phyloP scores from a whole-genome alignment of 2,329 filamentous ascomycete species.

The Monosporascus sp. region DNA sequence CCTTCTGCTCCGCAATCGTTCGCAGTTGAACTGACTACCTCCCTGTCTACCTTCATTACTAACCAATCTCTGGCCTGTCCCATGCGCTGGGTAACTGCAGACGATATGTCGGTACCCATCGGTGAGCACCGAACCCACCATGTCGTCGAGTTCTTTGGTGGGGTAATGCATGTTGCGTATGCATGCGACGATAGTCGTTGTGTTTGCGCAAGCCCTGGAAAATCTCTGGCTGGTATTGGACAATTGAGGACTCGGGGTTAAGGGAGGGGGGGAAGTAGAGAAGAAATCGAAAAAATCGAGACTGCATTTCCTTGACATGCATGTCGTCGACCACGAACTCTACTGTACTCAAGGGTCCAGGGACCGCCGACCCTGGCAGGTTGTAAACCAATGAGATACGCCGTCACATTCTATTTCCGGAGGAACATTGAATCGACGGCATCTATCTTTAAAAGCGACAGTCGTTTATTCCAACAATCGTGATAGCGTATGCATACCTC shows the following conservation, averaged over 20 bases:
- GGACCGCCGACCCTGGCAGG: not conserved
- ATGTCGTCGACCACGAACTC: not conserved
- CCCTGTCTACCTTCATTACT: not conserved
- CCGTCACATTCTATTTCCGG: not conserved
- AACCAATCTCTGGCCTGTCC: slow-evolving; percentile 1
- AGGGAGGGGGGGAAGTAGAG: not conserved
- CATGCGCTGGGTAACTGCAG: slow-evolving; percentile 17
- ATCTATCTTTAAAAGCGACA: not conserved
- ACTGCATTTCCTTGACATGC: not conserved
- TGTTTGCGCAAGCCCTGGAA: not conserved
- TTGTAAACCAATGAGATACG: not conserved
- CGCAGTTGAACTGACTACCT: not conserved
- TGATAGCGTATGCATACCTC: not conserved
- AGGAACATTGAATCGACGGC: not conserved
- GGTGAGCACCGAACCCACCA: slow-evolving; percentile 18
- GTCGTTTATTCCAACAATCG: not conserved
- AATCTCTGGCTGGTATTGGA: not conserved
- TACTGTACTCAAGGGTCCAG: not conserved
- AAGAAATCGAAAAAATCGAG: not conserved
- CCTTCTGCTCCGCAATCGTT: not conserved
- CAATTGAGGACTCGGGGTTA: not conserved
- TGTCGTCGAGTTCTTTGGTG: slow-evolving; percentile 7
- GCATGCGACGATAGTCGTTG: not conserved
- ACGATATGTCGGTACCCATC: slow-evolving; percentile 19
- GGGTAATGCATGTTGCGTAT: slow-evolving; percentile 3